Conservation (phyloP, 352 stramenopile species). For the Globisporangium paddicum region DNA sequence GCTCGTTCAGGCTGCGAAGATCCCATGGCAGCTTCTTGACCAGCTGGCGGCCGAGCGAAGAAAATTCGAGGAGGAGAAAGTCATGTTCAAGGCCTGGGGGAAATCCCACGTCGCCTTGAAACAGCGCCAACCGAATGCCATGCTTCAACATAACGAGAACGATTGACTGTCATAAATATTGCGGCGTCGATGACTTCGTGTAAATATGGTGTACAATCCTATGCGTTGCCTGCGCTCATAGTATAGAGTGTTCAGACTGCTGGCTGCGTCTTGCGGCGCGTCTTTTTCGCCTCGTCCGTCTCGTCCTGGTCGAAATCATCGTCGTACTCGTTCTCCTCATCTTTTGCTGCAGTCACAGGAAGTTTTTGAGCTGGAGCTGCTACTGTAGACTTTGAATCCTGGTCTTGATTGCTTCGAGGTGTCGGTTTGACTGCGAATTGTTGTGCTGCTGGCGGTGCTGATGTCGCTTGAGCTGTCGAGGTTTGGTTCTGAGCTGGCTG, state of each 20-base stretch:
- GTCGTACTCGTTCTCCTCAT: slow-evolving; percentile 37
- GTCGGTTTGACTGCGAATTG: neutral
- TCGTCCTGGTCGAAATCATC: slow-evolving; percentile 30
- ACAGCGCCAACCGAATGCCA: neutral
- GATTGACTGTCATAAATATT: slow-evolving; percentile 3
- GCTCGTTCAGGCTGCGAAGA: slow-evolving; percentile 35
- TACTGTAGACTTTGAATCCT: neutral
- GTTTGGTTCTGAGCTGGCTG: neutral
- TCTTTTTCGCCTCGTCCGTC: slow-evolving; percentile 13
- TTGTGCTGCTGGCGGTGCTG: neutral
- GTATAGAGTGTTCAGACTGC: neutral
- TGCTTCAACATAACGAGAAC: neutral
- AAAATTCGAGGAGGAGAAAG: slow-evolving; percentile 50
- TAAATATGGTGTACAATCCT: neutral
- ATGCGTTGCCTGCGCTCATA: neutral
- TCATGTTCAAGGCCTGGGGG: slow-evolving; percentile 52
- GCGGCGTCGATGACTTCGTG: neutral
- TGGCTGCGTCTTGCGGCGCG: slow-evolving; percentile 10
- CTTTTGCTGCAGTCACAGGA: slow-evolving; percentile 3
- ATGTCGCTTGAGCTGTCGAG: neutral
- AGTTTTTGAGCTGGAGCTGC: neutral
- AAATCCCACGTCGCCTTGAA: slow-evolving; percentile 15
- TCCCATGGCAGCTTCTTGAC: slow-evolving; percentile 72
- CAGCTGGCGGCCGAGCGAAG: slow-evolving; percentile 42
- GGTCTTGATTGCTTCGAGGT: neutral